phyloP scores from a whole-genome alignment of 495 filamentous ascomycete species.

The Saxophila tyrrhenica region DNA sequence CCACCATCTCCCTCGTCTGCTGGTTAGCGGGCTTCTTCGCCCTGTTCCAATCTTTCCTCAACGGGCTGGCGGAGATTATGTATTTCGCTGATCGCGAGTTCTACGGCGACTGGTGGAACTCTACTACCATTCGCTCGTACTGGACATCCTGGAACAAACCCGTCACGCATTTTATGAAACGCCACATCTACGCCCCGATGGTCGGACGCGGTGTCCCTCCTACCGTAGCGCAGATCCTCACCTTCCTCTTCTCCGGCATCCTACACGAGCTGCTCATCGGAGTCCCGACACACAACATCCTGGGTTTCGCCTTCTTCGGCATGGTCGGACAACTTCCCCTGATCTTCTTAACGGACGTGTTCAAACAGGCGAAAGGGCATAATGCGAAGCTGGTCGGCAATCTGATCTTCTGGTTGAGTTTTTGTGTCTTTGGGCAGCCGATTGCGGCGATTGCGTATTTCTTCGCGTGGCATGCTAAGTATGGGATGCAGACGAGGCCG shows the following conservation, averaged over 20 bases:
- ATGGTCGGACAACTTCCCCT: conserved; percentile 91
- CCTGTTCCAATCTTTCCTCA: conserved; percentile 79
- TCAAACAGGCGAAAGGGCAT: conserved; percentile 66
- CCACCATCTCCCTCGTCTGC: conserved; percentile 83
- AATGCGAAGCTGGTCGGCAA: conserved; percentile 73
- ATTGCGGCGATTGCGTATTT: conserved; percentile 84
- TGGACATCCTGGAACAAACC: conserved; percentile 98
- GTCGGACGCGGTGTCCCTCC: conserved; percentile 68
- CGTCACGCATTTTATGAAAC: conserved; percentile 88
- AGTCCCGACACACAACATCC: conserved; percentile 84
- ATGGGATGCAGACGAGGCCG: conserved; percentile 46
- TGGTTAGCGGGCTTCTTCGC: conserved; percentile 98
- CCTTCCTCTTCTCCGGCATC: conserved; percentile 76
- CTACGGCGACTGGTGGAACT: conserved; percentile 98
- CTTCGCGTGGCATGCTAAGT: conserved; percentile 97
- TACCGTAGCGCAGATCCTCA: conserved; percentile 54
- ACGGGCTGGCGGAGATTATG: conserved; percentile 83
- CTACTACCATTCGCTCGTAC: conserved; percentile 69
- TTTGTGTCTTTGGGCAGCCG: conserved; percentile 89
- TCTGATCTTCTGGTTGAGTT: conserved; percentile 87
- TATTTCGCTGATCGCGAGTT: conserved; percentile 86
- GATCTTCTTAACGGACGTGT: conserved; percentile 62
- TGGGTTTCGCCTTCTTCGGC: conserved; percentile 80
- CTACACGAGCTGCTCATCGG: conserved; percentile 90
- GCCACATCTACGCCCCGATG: conserved; percentile 81